Conservation (phyloP, 1,139 yeast species). For the Hyphopichia khmerensis region DNA sequence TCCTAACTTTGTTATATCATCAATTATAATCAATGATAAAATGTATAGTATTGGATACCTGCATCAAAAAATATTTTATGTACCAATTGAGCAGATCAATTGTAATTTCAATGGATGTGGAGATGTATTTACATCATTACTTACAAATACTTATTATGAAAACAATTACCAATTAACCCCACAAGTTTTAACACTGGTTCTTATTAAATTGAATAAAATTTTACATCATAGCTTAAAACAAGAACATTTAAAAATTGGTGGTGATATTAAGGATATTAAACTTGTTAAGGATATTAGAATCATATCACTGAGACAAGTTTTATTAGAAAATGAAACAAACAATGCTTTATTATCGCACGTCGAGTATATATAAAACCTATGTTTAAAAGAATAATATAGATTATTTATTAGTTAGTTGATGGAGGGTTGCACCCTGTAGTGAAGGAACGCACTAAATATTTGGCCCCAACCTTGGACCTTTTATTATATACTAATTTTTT, state of each 20-base stretch:
- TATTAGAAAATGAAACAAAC: slow-evolving; percentile 10
- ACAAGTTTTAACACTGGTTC: slow-evolving; percentile 24
- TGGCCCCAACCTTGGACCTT: too few relatives aligned
- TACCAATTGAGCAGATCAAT: slow-evolving; percentile 31
- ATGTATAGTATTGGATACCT: slow-evolving; percentile 37
- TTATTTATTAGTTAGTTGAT: background rate
- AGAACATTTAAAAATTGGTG: slow-evolving; percentile 16
- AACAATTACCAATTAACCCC: slow-evolving; percentile 22
- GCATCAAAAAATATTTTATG: slow-evolving; percentile 17
- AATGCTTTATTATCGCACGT: slow-evolving; percentile 7
- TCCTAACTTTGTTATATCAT: slow-evolving; percentile 33
- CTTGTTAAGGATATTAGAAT: slow-evolving; percentile 32
- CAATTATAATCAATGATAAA: slow-evolving; percentile 27
- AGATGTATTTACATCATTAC: slow-evolving; percentile 41
- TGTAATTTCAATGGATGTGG: slow-evolving; percentile 48
- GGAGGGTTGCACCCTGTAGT: background rate
- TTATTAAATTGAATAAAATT: slow-evolving; percentile 29
- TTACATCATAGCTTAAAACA: slow-evolving; percentile 26
- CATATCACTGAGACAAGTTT: slow-evolving; percentile 23
- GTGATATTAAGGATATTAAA: slow-evolving; percentile 10
- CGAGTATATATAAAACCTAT: background rate
- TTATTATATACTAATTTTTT: too few relatives aligned
- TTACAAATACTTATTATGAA: slow-evolving; percentile 32
- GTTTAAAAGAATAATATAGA: too few relatives aligned
- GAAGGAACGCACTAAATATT: too few relatives aligned